Percentiles rank a stretch among this genome's conserved stretches.
These are phyloP conservation scores for Cephalotrichum gorgonifer DNA, from an alignment of 2,329 filamentous ascomycete genomes.

Conservation along the genomic window DNA sequence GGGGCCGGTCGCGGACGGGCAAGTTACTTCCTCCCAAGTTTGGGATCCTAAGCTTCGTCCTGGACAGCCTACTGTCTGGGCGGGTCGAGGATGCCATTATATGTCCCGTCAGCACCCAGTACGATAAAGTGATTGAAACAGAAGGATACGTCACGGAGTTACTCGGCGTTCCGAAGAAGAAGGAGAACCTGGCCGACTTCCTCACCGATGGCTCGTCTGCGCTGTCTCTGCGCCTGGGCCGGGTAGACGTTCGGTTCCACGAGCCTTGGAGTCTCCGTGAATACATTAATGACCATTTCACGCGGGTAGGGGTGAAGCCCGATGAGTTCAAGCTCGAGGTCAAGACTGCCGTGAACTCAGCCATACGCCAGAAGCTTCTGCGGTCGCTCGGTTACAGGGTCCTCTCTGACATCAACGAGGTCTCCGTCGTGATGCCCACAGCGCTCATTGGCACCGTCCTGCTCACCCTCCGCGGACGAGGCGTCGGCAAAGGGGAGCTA, in stretches of 20 bases:
- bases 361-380: conserved; percentile 61
- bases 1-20: conserved; percentile 82
- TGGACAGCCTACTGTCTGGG: conserved; percentile 83
- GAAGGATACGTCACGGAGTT: conserved; percentile 94
- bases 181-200: conserved; percentile 86
- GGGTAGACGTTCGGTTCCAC: conserved; percentile 92
- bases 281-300: conserved; percentile 71
- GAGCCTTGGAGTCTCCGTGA: conserved; percentile 84
- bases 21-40: conserved; percentile 93
- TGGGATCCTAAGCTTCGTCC: conserved; percentile 81
- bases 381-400: conserved; percentile 87
- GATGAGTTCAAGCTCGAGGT: conserved; percentile 29
- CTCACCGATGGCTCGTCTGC: conserved; percentile 77
- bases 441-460: conserved; percentile 90
- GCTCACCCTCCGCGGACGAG: conserved; percentile 80
- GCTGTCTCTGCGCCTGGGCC: conserved; percentile 75
- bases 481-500: conserved; percentile 79
- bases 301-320: conserved; percentile 25
- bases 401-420: conserved; percentile 85
- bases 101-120: conserved; percentile 92
- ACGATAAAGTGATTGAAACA: conserved; percentile 98
- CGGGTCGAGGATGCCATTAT: conserved; percentile 85
- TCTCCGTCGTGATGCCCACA: conserved; percentile 96
- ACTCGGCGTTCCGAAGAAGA: conserved; percentile 86
- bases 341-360: conserved; percentile 29